These are phyloP conservation scores for Cyberlindnera americana DNA, from an alignment of 805 yeast genomes.

Conservation along the genomic window DNA sequence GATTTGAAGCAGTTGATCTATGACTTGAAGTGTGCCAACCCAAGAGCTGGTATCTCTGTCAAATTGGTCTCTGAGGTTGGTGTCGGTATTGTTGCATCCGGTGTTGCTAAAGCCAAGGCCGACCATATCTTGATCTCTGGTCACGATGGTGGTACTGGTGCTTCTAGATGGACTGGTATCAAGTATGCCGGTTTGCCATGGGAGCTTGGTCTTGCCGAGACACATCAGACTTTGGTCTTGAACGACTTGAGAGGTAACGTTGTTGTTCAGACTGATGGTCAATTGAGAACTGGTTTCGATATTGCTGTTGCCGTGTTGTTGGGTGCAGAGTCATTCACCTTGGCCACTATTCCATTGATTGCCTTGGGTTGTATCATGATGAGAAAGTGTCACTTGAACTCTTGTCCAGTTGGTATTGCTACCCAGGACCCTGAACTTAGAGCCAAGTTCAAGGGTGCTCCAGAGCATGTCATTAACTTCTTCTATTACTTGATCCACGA, in stretches of 20 bases:
- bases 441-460: conserved; percentile 91
- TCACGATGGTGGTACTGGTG: conserved; percentile 99
- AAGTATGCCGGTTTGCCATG: conserved; percentile 97
- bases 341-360: conserved; percentile 95
- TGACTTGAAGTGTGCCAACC: conserved; percentile 95
- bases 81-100: conserved; percentile 98
- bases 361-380: conserved; percentile 98
- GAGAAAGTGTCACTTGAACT: conserved; percentile 89
- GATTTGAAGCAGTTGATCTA: conserved; percentile 95
- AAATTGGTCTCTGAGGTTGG: conserved; percentile 97
- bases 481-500: conserved; percentile 94
- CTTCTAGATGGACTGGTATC: conserved; percentile 95
- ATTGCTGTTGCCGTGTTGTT: conserved; percentile 92
- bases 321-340: conserved; percentile 99
- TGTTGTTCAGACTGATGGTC: conserved; percentile 97
- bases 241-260: conserved; percentile 96
- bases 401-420: conserved; percentile 98
- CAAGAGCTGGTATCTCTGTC: conserved; percentile 94
- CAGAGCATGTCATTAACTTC: conserved; percentile 97
- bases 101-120: conserved; percentile 98
- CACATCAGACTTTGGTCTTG: conserved; percentile 94
- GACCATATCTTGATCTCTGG: conserved; percentile 95
- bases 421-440: conserved; percentile 96
- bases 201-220: conserved; percentile 98
- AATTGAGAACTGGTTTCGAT: conserved; percentile 94